phyloP scores from a whole-genome alignment of 179 eudicot species.

The Heliamphora pulchella region DNA sequence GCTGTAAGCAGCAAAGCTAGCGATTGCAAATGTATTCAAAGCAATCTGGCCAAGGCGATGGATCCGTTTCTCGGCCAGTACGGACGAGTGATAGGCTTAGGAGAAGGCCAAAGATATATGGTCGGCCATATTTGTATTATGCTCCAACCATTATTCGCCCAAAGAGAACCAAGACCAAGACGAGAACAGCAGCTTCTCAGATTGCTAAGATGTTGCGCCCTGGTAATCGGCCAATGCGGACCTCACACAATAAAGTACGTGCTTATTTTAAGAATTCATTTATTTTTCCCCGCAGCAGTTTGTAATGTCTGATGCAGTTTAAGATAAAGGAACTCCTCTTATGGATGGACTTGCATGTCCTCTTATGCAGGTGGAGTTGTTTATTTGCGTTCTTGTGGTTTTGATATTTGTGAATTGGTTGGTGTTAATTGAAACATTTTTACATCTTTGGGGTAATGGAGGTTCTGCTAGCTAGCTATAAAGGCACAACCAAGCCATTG shows the following conservation, averaged over 20 bases:
- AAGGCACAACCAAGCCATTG: background rate
- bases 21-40: slow-evolving; percentile 32
- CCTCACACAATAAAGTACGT: slow-evolving; percentile 32
- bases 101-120: slow-evolving; percentile 43
- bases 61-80: slow-evolving; percentile 33
- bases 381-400: slow-evolving; percentile 1
- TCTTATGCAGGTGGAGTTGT: background rate
- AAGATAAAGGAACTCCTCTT: background rate
- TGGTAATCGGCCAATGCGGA: slow-evolving; percentile 38
- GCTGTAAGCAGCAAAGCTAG: slow-evolving; percentile 17
- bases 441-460: background rate
- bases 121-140: slow-evolving; percentile 36
- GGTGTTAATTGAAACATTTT: background rate
- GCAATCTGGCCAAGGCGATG: slow-evolving; percentile 34
- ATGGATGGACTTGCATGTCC: background rate
- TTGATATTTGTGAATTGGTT: background rate
- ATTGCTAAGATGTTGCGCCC: slow-evolving; percentile 76
- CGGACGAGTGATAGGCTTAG: slow-evolving; percentile 75
- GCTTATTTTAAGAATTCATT: background rate
- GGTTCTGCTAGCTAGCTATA: slow-evolving; percentile 5
- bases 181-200: slow-evolving; percentile 73
- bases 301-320: background rate
- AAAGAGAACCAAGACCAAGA: slow-evolving; percentile 54
- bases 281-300: background rate
- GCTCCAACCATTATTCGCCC: slow-evolving; percentile 33